These are phyloP conservation scores for Colletotrichum sp. DNA, from an alignment of 2,329 filamentous ascomycete species.

Conservation along the genomic window DNA sequence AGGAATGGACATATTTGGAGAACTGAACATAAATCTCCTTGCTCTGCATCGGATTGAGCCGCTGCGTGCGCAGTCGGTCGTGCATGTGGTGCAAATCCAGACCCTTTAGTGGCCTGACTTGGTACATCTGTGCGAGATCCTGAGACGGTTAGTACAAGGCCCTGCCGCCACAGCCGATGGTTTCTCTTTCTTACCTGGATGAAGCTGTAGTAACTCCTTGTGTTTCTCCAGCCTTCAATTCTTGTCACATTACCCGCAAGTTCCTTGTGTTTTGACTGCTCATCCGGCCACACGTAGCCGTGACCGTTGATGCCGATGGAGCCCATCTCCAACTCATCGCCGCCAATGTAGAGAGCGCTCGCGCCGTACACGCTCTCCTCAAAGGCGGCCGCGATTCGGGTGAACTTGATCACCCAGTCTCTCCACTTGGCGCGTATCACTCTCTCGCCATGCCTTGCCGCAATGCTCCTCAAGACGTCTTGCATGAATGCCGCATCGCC, in stretches of 20 bases:
- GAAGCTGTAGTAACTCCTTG: slow-evolving; percentile 92
- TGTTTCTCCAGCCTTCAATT: slow-evolving; percentile 97
- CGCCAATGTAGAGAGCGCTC: slow-evolving; percentile 84
- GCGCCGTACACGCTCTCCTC: slow-evolving; percentile 96
- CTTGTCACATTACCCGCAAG: slow-evolving; percentile 89
- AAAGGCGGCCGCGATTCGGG: slow-evolving; percentile 88
- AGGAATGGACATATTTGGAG: slow-evolving; percentile 74
- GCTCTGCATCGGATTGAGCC: slow-evolving; percentile 76
- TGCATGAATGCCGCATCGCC: slow-evolving; percentile 91
- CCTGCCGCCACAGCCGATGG: background rate
- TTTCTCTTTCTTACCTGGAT: slow-evolving; percentile 69
- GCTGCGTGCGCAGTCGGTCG: slow-evolving; percentile 84
- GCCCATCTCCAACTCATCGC: slow-evolving; percentile 69
- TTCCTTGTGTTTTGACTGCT: slow-evolving; percentile 80
- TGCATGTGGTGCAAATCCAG: slow-evolving; percentile 91
- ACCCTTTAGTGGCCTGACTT: slow-evolving; percentile 72
- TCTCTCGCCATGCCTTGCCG: slow-evolving; percentile 84
- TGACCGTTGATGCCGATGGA: slow-evolving; percentile 74
- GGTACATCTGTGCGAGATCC: slow-evolving; percentile 71
- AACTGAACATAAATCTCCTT: slow-evolving; percentile 87
- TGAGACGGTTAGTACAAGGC: slow-evolving; percentile 32
- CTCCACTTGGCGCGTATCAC: slow-evolving; percentile 92
- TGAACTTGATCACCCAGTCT: slow-evolving; percentile 93
- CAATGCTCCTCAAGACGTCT: slow-evolving; percentile 82
- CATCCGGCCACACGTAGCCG: slow-evolving; percentile 94